These are phyloP conservation scores for Actinomortierella ambigua DNA, from an alignment of 371 early-diverging fungal genomes.

Conservation along the genomic window DNA sequence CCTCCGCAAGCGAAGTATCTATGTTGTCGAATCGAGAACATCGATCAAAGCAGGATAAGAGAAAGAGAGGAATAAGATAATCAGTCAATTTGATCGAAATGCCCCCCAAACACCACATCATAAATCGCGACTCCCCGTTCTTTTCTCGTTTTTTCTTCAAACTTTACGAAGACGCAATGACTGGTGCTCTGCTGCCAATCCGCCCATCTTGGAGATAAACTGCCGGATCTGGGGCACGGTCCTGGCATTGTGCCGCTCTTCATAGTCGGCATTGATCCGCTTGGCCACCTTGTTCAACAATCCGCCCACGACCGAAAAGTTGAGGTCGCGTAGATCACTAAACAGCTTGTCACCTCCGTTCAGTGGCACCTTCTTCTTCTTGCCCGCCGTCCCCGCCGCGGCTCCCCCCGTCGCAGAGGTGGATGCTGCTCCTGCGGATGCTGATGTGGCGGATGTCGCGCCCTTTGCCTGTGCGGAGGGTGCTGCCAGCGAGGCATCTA, in stretches of 20 bases:
- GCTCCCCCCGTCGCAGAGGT: conserved; percentile 14
- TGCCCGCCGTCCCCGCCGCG: conserved; percentile 38
- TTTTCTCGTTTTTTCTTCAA: too few relatives aligned
- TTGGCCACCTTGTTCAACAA: conserved; percentile 83
- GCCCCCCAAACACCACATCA: not conserved
- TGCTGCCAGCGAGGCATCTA: conserved; percentile 54
- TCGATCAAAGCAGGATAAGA: not conserved
- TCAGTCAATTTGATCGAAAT: too few relatives aligned
- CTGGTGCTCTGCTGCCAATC: conserved; percentile 84
- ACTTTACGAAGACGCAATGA: conserved; percentile 50
- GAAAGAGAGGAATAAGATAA: not conserved
- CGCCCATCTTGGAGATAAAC: conserved; percentile 85
- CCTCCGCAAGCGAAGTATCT: conserved; percentile 88
- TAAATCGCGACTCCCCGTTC: not conserved
- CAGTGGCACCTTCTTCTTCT: conserved; percentile 80
- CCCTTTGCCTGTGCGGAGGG: conserved; percentile 25
- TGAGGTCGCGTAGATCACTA: conserved; percentile 82
- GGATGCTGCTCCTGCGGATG: conserved; percentile 20
- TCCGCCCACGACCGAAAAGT: conserved; percentile 88
- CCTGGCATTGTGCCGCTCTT: conserved; percentile 86
- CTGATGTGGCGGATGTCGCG: conserved; percentile 19
- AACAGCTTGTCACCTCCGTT: conserved; percentile 82
- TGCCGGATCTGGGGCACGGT: conserved; percentile 89
- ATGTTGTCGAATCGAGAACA: conserved; percentile 8
- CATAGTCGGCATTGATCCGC: conserved; percentile 84